phyloP scores from a whole-genome alignment of 345 rosid genomes.

The Eucalyptus tenuipes region DNA sequence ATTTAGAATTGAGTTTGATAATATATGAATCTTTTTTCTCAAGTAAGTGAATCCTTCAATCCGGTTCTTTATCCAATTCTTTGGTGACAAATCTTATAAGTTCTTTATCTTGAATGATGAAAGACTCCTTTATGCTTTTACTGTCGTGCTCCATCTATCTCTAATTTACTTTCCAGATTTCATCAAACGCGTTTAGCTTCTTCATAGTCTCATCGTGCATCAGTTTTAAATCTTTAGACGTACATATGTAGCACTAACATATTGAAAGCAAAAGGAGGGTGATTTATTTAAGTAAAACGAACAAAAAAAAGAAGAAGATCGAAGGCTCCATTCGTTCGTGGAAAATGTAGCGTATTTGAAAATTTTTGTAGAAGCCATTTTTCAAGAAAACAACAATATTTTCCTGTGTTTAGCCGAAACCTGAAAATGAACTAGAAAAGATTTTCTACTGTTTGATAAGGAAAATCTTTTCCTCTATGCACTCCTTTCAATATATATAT shows the following conservation, averaged over 20 bases:
- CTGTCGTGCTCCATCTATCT: background rate
- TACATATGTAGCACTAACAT: background rate
- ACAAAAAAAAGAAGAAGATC: background rate
- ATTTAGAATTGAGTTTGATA: too few relatives aligned
- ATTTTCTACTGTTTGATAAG: too few relatives aligned
- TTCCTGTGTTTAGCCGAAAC: too few relatives aligned
- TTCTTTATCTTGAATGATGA: background rate
- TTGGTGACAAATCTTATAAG: background rate
- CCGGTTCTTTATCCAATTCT: background rate
- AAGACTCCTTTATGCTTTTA: background rate
- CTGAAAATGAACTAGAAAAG: too few relatives aligned
- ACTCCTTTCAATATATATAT: too few relatives aligned
- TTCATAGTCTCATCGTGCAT: background rate
- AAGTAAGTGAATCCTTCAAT: background rate
- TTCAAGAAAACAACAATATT: too few relatives aligned
- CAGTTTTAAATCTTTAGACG: background rate
- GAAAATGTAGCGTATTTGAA: too few relatives aligned
- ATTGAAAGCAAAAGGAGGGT: background rate
- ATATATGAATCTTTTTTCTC: background rate
- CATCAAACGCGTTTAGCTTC: background rate
- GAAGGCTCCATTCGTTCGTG: too few relatives aligned
- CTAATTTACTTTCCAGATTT: background rate
- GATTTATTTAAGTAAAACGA: background rate
- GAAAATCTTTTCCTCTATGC: too few relatives aligned
- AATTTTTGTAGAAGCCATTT: too few relatives aligned